Base-by-base conservation (phyloP, 495 filamentous ascomycete species). In the Patellaria atrata region DNA sequence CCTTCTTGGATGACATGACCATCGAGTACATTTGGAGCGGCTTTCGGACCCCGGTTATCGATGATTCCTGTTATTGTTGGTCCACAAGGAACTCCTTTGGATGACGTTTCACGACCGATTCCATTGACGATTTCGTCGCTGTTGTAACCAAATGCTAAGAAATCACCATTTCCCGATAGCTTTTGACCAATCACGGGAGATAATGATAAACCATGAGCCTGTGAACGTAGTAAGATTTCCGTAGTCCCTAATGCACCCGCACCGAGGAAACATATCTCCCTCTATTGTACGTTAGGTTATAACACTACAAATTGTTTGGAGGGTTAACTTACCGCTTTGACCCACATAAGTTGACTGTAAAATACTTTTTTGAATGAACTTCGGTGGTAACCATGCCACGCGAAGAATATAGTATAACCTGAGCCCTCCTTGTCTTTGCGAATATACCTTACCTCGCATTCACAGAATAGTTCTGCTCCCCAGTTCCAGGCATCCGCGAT, bases 401-500 rank as follows among this genome's bases (percentile, higher is more conserved):
- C 67, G 45, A 75, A 79, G 52, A 71, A 73, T 12, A 79, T 54
- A 9, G 72, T 54, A 45, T 77, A 79, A 10, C 75, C 71, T 2
- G 57, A 22, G 3, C 32, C 54, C 21, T 59, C 45, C 8, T 59
- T 57, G 30, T 60, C 57, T 38, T 71, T 64, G 33, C 71, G 66
- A 45, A 82, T 60, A 43, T 78, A 71, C 37, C 71, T 61, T 22
- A 79, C 73, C 52, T 79, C 75, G 37, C 73, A 77, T 43, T 76
- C 65, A 44, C 75, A 80, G 45, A 82, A 82, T 45, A 80, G 70
- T 45, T 81, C 73, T 21, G 76, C 73, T 14, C 73, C 77, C 71
- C 73, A 76, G 50, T 79, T 76, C 77, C 75, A 80, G 15, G 76
- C 73, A 51, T 82, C 76, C n/a, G 67, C 60, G 4, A 79, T 53